phyloP scores from a whole-genome alignment of 768 basidiomycete species.

The Chalciporus sphaerocephalus region DNA sequence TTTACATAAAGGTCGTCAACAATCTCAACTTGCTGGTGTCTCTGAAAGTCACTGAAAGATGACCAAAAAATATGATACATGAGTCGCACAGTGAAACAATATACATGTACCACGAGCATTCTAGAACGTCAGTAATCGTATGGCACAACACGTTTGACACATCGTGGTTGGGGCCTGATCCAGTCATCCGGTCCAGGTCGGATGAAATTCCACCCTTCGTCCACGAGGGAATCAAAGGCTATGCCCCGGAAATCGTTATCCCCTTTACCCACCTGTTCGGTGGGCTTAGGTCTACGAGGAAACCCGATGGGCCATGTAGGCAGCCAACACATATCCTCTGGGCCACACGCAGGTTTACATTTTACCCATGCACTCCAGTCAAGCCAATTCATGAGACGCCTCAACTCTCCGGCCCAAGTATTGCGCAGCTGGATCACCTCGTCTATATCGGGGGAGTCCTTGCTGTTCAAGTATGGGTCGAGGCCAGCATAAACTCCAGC shows the following conservation, averaged over 20 bases:
- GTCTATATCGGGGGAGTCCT: background rate
- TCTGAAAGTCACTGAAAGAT: no score
- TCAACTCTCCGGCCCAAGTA: conserved; percentile 34
- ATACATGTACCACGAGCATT: conserved; percentile 17
- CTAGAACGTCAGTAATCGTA: background rate
- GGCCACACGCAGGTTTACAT: conserved; percentile 43
- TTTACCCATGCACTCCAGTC: conserved; percentile 50
- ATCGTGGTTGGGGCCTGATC: background rate
- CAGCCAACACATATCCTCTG: conserved; percentile 22
- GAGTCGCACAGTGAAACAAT: background rate
- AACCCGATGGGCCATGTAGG: conserved; percentile 4
- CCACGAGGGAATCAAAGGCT: background rate
- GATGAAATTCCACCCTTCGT: background rate
- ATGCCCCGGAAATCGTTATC: background rate
- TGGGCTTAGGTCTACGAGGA: background rate
- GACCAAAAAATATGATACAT: no score
- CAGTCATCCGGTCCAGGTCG: background rate
- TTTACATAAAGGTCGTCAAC: no score
- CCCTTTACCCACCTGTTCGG: background rate
- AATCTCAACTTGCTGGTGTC: no score
- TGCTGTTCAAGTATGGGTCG: conserved; percentile 11
- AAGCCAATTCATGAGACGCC: conserved; percentile 43
- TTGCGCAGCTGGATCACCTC: conserved; percentile 8
- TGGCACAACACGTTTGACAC: background rate
- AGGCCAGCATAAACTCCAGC: conserved; percentile 28